Evolutionary conservation across 164 flowering plant species (phyloP).

Genomic region (Liquidambar formosana): DNA sequence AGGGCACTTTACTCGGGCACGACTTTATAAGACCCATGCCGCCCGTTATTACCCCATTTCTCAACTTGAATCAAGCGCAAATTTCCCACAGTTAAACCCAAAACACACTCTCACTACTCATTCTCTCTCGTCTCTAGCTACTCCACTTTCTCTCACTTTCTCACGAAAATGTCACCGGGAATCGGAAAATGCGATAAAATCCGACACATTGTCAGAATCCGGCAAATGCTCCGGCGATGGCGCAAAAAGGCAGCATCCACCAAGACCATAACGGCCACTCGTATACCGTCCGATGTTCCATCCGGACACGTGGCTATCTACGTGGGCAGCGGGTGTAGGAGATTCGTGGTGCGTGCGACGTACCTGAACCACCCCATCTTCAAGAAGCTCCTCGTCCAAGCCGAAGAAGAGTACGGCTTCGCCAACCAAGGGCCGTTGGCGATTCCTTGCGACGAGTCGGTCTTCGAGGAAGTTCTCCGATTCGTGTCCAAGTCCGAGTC

Average conservation of each 20-base stretch:
- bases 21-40: slow-evolving; percentile 4
- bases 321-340: slow-evolving; percentile 43
- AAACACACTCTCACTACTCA: too few species aligned
- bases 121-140: background rate
- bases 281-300: slow-evolving; percentile 58
- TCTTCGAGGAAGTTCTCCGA: slow-evolving; percentile 56
- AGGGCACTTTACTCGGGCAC: slow-evolving; percentile 5
- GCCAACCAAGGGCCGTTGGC: slow-evolving; percentile 51
- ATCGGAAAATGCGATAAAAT: slow-evolving; percentile 28
- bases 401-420: slow-evolving; percentile 70
- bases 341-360: slow-evolving; percentile 59
- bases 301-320: slow-evolving; percentile 73
- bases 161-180: slow-evolving; percentile 8
- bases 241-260: slow-evolving; percentile 26
- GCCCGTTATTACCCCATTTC: background rate
- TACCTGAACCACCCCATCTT: slow-evolving; percentile 70
- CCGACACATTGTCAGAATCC: slow-evolving; percentile 38
- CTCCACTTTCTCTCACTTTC: background rate
- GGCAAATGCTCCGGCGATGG: slow-evolving; percentile 41
- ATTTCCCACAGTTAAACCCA: too few species aligned
- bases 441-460: slow-evolving; percentile 72
- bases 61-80: background rate
- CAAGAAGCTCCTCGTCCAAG: slow-evolving; percentile 47
- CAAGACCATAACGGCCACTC: background rate
- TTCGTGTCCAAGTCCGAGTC: slow-evolving; percentile 33